phyloP scores from a whole-genome alignment of 441 rosid species.

The Kokia cookei region DNA sequence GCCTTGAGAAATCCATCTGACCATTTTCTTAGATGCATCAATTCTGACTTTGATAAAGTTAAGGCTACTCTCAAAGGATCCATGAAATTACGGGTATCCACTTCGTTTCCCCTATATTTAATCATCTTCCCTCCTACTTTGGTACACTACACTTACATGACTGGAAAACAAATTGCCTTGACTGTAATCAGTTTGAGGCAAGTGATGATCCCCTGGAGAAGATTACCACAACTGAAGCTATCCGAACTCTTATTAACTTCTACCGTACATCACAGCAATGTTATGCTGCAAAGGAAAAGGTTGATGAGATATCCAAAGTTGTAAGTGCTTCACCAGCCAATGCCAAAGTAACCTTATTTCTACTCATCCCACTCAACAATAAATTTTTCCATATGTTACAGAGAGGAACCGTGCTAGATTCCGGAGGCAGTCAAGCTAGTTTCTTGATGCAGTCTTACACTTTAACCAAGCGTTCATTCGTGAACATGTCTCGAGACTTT shows the following conservation, averaged over 20 bases:
- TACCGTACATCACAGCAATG: constrained; percentile 62
- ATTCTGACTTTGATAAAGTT: constrained; percentile 90
- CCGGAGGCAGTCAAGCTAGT: constrained; percentile 96
- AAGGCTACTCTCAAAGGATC: constrained; percentile 92
- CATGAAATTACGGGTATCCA: constrained; percentile 73
- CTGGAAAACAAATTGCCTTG: neutral
- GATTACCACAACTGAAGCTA: constrained; percentile 88
- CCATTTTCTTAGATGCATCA: constrained; percentile 62
- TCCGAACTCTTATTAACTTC: constrained; percentile 46
- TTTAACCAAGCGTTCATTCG: constrained; percentile 79
- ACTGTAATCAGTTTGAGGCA: constrained; percentile 51
- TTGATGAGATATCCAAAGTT: constrained; percentile 79
- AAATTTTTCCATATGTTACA: constrained; percentile 19
- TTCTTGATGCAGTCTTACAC: constrained; percentile 80
- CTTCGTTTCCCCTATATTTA: neutral
- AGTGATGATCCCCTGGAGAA: constrained; percentile 85
- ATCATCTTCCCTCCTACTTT: neutral
- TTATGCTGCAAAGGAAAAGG: constrained; percentile 59
- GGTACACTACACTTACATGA: neutral
- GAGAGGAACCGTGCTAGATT: constrained; percentile 90
- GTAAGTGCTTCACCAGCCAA: constrained; percentile 39
- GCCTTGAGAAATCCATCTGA: constrained; percentile 62
- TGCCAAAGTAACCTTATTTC: too few relatives aligned
- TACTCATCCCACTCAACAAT: too few relatives aligned
- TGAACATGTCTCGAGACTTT: constrained; percentile 95